Conservation (phyloP, 163 green algal species). For the Scenedesmus sp. region DNA sequence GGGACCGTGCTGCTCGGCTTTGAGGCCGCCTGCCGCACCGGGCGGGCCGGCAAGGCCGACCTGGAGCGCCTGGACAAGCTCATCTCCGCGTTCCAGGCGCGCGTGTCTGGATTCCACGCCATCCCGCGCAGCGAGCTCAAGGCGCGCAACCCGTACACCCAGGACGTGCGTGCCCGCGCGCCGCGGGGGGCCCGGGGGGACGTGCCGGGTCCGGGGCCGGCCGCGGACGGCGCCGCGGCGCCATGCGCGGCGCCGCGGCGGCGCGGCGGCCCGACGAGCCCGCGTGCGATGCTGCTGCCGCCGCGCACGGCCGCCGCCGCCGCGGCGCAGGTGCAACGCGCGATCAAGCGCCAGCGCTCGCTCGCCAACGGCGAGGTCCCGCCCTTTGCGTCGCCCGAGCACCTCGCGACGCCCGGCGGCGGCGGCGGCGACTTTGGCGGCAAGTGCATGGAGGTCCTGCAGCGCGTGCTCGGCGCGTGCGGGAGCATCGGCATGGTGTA, state of each 20-base stretch:
- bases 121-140: slow-evolving; percentile 31
- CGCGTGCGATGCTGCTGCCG: neutral
- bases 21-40: slow-evolving; percentile 35
- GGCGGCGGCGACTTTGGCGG: slow-evolving; percentile 24
- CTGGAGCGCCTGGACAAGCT: slow-evolving; percentile 39
- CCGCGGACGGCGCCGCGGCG: no score
- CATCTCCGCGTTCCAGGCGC: slow-evolving; percentile 16
- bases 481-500: slow-evolving; percentile 8
- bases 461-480: slow-evolving; percentile 11
- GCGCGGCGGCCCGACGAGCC: no score
- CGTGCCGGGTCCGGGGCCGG: no score
- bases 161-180: slow-evolving; percentile 28
- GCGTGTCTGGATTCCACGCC: neutral
- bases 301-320: neutral
- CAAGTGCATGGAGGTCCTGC: slow-evolving; percentile 49
- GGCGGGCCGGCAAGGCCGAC: slow-evolving; percentile 33
- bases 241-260: no score
- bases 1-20: slow-evolving; percentile 32
- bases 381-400: slow-evolving; percentile 8
- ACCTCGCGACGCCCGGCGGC: neutral
- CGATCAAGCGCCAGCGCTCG: slow-evolving; percentile 42
- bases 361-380: slow-evolving; percentile 36
- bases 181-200: no score
- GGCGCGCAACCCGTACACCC: slow-evolving; percentile 39
- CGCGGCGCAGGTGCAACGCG: slow-evolving; percentile 28